Evolutionary conservation across 768 basidiomycete genomes (phyloP).

Genomic region (Suillus occidentalis): DNA sequence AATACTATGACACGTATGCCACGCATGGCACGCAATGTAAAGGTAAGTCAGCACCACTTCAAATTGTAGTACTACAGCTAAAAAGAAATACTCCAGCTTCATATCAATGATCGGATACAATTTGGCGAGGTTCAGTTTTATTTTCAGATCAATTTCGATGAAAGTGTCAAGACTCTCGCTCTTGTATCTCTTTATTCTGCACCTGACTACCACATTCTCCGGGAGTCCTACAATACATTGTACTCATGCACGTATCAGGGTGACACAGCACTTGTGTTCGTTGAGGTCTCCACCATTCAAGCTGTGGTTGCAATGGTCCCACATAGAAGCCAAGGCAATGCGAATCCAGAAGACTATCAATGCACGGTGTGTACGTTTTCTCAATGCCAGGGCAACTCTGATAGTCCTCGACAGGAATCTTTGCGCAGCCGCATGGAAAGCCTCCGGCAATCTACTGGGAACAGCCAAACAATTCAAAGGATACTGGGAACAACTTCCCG

Average conservation of each 20-base stretch:
- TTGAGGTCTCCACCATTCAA: not conserved
- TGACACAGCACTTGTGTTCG: not conserved
- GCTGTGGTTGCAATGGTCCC: slow-evolving; percentile 1
- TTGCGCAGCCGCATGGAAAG: not conserved
- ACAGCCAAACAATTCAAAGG: not conserved
- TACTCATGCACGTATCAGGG: slow-evolving; percentile 10
- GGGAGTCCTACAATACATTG: not conserved
- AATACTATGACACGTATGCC: too few relatives aligned
- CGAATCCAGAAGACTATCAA: not conserved
- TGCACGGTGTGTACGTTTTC: not conserved
- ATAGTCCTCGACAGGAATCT: not conserved
- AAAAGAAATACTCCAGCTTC: too few relatives aligned
- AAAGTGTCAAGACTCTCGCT: slow-evolving; percentile 13
- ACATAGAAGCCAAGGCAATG: not conserved
- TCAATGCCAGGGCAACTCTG: not conserved
- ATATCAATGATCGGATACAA: not conserved
- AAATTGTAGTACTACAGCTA: too few relatives aligned
- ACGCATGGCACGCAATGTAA: too few relatives aligned
- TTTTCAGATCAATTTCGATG: slow-evolving; percentile 12
- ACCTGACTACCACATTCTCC: slow-evolving; percentile 17
- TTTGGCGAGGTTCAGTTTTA: slow-evolving; percentile 22
- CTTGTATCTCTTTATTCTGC: slow-evolving; percentile 22
- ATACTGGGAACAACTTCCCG: not conserved
- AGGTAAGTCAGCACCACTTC: too few relatives aligned
- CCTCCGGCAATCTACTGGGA: not conserved